phyloP scores from a whole-genome alignment of 441 rosid species.

The Aleurites moluccanus region DNA sequence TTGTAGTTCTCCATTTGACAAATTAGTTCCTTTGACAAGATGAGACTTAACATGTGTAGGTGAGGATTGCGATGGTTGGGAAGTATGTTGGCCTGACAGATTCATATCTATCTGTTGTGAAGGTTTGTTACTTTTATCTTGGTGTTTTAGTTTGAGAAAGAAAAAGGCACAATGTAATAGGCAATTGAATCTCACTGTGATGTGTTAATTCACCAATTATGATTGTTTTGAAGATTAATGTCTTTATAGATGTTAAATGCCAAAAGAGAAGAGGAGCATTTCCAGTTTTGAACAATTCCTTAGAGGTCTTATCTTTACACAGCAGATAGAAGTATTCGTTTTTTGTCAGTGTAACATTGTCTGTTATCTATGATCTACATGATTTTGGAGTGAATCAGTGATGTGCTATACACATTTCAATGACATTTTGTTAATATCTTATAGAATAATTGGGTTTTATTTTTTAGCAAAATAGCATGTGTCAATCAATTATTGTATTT shows the following conservation, averaged over 20 bases:
- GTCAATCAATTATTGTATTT: neutral
- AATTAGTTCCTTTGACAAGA: conserved; percentile 15
- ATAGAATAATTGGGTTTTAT: neutral
- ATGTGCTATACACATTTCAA: neutral
- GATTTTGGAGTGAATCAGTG: neutral
- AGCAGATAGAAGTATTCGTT: neutral
- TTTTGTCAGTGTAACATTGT: conserved; percentile 2
- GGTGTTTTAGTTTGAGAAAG: conserved; percentile 12
- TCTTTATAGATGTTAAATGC: neutral
- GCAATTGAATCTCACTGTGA: neutral
- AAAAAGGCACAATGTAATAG: neutral
- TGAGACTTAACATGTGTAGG: conserved; percentile 43
- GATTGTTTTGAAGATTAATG: neutral
- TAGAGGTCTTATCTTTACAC: neutral
- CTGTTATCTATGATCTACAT: neutral
- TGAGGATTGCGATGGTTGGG: conserved; percentile 79
- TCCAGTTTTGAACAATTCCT: neutral
- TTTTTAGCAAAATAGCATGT: neutral
- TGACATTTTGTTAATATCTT: neutral
- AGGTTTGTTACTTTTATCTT: conserved; percentile 42
- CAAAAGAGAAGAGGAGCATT: neutral
- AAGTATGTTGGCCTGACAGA: conserved; percentile 81
- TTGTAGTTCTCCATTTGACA: conserved; percentile 14
- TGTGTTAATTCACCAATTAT: conserved; percentile 3
- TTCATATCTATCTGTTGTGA: conserved; percentile 80